Conservation (phyloP, 2,329 filamentous ascomycete species). For the Neoscytalidium dimidiatum region DNA sequence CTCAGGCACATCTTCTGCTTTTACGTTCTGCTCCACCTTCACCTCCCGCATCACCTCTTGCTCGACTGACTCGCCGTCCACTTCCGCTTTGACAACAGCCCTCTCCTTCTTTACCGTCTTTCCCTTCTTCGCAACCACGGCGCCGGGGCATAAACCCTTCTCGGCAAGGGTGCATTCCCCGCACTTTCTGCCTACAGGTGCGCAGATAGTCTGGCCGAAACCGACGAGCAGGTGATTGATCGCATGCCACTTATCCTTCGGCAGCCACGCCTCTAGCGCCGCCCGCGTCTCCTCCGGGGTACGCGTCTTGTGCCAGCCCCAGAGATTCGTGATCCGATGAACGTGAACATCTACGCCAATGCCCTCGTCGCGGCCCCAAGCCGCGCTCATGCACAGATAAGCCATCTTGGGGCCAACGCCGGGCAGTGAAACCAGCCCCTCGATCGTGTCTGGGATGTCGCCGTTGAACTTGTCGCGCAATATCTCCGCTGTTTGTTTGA, state of each 20-base stretch:
- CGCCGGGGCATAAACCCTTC: slow-evolving; percentile 68
- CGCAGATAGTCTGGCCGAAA: slow-evolving; percentile 81
- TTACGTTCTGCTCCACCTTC: slow-evolving; percentile 28
- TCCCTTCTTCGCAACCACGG: slow-evolving; percentile 45
- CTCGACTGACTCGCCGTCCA: slow-evolving; percentile 32
- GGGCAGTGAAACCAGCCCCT: slow-evolving; percentile 74
- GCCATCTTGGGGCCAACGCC: slow-evolving; percentile 96
- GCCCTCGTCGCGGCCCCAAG: slow-evolving; percentile 69
- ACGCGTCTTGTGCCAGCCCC: slow-evolving; percentile 85
- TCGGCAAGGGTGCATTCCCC: slow-evolving; percentile 82
- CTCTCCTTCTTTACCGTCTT: slow-evolving; percentile 52
- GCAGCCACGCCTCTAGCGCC: slow-evolving; percentile 79
- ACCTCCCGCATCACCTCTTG: slow-evolving; percentile 29
- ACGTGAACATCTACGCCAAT: slow-evolving; percentile 96
- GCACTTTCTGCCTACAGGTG: slow-evolving; percentile 77
- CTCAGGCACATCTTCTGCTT: slow-evolving; percentile 26
- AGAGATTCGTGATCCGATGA: slow-evolving; percentile 90
- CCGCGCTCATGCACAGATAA: slow-evolving; percentile 80
- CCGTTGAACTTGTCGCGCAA: slow-evolving; percentile 68
- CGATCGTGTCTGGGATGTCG: slow-evolving; percentile 79
- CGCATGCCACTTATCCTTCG: slow-evolving; percentile 82
- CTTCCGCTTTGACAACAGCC: slow-evolving; percentile 37
- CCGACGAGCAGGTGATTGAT: slow-evolving; percentile 90
- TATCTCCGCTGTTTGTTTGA: slow-evolving; percentile 74
- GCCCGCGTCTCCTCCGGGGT: slow-evolving; percentile 79